Conservation (phyloP, 192 early-diverging fungal species). For the Podila epicladia region DNA sequence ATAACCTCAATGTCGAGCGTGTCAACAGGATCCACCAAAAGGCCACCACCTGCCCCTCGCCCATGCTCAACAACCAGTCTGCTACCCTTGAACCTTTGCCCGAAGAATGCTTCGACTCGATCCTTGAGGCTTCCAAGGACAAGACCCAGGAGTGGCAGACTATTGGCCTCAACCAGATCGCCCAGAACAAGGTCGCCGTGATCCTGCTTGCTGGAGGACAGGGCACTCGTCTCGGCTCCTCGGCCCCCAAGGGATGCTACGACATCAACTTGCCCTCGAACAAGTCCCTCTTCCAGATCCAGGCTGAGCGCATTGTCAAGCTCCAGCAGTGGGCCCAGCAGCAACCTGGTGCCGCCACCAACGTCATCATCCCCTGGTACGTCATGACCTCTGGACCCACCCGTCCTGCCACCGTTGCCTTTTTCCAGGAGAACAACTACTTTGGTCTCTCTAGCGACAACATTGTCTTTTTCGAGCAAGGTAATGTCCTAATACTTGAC, state of each 20-base stretch:
- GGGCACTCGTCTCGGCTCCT: slow-evolving; percentile 85
- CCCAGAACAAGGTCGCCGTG: slow-evolving; percentile 90
- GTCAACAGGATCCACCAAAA: slow-evolving; percentile 86
- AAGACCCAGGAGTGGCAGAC: slow-evolving; percentile 75
- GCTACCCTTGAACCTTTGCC: slow-evolving; percentile 79
- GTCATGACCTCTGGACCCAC: slow-evolving; percentile 99
- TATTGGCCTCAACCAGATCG: slow-evolving; percentile 82
- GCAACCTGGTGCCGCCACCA: slow-evolving; percentile 36
- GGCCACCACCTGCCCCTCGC: slow-evolving; percentile 66
- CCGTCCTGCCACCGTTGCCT: slow-evolving; percentile 74
- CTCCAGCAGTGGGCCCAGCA: slow-evolving; percentile 75
- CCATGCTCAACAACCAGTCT: slow-evolving; percentile 46
- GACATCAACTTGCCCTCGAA: slow-evolving; percentile 90
- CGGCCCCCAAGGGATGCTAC: slow-evolving; percentile 94
- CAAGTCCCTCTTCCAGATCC: slow-evolving; percentile 92
- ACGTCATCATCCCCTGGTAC: slow-evolving; percentile 94
- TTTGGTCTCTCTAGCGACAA: slow-evolving; percentile 90
- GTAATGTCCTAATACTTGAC: slow-evolving; percentile 28
- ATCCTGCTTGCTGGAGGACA: slow-evolving; percentile 95
- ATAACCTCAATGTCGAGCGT: slow-evolving; percentile 78
- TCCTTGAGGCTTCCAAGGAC: slow-evolving; percentile 58
- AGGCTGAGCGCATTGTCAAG: slow-evolving; percentile 91
- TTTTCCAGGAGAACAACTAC: slow-evolving; percentile 84
- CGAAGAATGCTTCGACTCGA: slow-evolving; percentile 71
- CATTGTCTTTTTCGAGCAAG: slow-evolving; percentile 97